Percentiles rank a stretch among this genome's conserved stretches.
phyloP scores from a whole-genome alignment of 129 eudicot genomes.

The Centaurea solstitialis region DNA sequence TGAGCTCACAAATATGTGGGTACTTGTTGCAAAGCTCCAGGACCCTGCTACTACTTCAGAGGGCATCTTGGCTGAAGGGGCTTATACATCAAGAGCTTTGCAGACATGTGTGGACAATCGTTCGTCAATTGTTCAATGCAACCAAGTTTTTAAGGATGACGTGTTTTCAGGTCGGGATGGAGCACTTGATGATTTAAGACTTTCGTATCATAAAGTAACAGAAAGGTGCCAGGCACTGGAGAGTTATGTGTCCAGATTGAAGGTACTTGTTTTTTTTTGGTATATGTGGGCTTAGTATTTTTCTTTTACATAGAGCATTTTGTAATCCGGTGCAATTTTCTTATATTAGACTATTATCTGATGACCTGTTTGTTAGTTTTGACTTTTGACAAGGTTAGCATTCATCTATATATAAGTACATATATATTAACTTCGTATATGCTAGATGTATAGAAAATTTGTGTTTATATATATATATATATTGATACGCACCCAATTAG shows the following conservation, averaged over 20 bases:
- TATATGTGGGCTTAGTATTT: not conserved
- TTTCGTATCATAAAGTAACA: constrained; percentile 42
- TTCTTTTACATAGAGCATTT: not conserved
- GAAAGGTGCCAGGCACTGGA: constrained; percentile 52
- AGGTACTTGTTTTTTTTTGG: constrained; percentile 35
- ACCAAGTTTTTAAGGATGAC: constrained; percentile 22
- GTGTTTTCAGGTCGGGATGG: constrained; percentile 25
- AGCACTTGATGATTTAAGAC: constrained; percentile 39
- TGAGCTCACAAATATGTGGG: constrained; percentile 82
- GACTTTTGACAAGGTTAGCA: not conserved
- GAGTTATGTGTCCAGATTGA: constrained; percentile 42
- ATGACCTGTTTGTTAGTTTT: not conserved
- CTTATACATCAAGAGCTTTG: constrained; percentile 5
- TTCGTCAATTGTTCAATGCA: constrained; percentile 20
- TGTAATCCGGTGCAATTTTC: not conserved
- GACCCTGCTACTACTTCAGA: constrained; percentile 36
- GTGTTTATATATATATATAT: not conserved
- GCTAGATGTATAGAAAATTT: not conserved
- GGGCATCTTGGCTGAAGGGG: constrained; percentile 14
- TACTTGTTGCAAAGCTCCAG: constrained; percentile 53
- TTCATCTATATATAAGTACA: not conserved
- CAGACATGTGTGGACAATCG: constrained; percentile 15
- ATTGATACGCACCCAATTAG: no score
- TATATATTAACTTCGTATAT: not conserved
- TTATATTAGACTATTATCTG: not conserved